Base-by-base conservation (phyloP, 345 rosid species). In the Aquilaria malaccensis region DNA sequence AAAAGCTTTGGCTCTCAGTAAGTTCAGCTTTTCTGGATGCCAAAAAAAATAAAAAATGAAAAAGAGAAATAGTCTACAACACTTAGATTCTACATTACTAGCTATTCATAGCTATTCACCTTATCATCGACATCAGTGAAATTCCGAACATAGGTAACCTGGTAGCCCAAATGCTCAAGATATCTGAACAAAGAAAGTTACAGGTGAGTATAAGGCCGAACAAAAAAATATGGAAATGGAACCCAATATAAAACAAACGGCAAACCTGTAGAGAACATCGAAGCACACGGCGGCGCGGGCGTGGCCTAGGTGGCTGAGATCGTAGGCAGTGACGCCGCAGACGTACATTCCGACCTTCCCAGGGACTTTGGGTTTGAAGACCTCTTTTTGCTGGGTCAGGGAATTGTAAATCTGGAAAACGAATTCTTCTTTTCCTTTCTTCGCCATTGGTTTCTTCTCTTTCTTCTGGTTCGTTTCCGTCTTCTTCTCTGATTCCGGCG, bases 101-200 rank as follows among this genome's bases (percentile, higher is more conserved):
- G 7, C 43, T 37, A 37, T 78, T 63, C 37, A 85, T 9, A 37
- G 7, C 43, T 37, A 37, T 78, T 63, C 37, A 85, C 96, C 96
- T 94, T 94, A 65, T 90, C 98, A 77, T 93, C 96, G 50, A 93
- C 84, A 67, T 93, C 96, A 1, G 98, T 93, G 70, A 93, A 89
- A 74, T 93, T 93, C 50, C 98, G 62, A 3, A 87, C 90, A 68
- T 77, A 87, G 30, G 66, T 84, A 63, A 90, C 89, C 61, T 90
- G 96, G 74, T 79, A 87, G 55, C 83, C 86, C 70, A 90, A 65
- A 67, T 87, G 79, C 3, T 56, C 64, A 1, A 93, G 79, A 68
- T 84, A 90, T 76, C 96, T 93, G 82, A 79, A 83, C 10, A 58
- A 52, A 52, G 14, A 37, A 75, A 76, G 50, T 58, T 56, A 59